phyloP scores from a whole-genome alignment of 352 stramenopile species.

The Phytopythium helicoides region DNA sequence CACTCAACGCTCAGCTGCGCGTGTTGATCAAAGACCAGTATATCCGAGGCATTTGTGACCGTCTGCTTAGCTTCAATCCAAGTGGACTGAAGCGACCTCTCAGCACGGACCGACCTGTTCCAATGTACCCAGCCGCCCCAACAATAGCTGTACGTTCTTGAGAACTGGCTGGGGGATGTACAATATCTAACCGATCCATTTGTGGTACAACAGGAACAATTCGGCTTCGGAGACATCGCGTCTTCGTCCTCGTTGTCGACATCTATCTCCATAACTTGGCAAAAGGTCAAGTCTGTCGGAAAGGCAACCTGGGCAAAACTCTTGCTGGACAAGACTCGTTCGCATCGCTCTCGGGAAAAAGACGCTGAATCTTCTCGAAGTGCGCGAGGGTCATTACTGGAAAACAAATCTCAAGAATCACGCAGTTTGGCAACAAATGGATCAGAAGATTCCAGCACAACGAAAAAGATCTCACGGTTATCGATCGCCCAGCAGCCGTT shows the following conservation, averaged over 20 bases:
- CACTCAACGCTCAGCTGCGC: slow-evolving; percentile 48
- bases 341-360: slow-evolving; percentile 25
- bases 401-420: slow-evolving; percentile 38
- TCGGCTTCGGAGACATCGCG: slow-evolving; percentile 72
- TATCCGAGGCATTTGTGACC: slow-evolving; percentile 39
- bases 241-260: slow-evolving; percentile 41
- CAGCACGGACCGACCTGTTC: slow-evolving; percentile 26
- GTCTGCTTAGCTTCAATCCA: slow-evolving; percentile 41
- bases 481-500: slow-evolving; percentile 33
- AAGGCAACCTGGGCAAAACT: slow-evolving; percentile 51
- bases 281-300: slow-evolving; percentile 53
- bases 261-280: slow-evolving; percentile 55
- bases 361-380: slow-evolving; percentile 3
- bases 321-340: slow-evolving; percentile 51
- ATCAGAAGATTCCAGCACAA: slow-evolving; percentile 15
- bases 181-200: too few species aligned
- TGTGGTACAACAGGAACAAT: slow-evolving; percentile 79
- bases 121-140: slow-evolving; percentile 50
- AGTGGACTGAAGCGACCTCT: slow-evolving; percentile 32
- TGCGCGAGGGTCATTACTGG: slow-evolving; percentile 12
- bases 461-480: slow-evolving; percentile 6
- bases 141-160: slow-evolving; percentile 48
- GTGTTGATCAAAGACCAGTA: slow-evolving; percentile 48
- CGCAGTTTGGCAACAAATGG: slow-evolving; percentile 30
- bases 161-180: too few species aligned